Conservation (phyloP, 2,329 filamentous ascomycete species). For the Fusarium sp. region DNA sequence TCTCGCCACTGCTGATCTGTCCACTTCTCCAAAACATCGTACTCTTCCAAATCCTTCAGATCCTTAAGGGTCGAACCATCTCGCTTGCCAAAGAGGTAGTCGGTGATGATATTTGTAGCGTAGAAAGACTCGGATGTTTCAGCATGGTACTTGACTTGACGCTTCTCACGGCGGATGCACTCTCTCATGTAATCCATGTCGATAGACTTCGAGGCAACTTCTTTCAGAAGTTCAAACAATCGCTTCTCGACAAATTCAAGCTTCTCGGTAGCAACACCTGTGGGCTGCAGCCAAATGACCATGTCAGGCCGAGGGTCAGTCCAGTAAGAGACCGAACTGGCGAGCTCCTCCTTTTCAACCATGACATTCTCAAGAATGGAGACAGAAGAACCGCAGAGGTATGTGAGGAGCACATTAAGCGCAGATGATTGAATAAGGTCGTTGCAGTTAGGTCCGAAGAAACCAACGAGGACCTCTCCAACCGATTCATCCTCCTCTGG, state of each 20-base stretch:
- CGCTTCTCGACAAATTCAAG: slow-evolving; percentile 85
- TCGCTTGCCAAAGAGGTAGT: slow-evolving; percentile 88
- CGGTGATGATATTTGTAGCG: slow-evolving; percentile 85
- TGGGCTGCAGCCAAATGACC: slow-evolving; percentile 86
- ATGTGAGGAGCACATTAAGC: slow-evolving; percentile 81
- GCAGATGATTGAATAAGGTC: slow-evolving; percentile 75
- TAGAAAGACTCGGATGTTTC: slow-evolving; percentile 86
- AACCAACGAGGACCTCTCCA: slow-evolving; percentile 86
- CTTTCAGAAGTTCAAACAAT: slow-evolving; percentile 82
- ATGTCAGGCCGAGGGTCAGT: slow-evolving; percentile 83
- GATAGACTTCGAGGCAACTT: slow-evolving; percentile 80
- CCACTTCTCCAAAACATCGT: slow-evolving; percentile 80
- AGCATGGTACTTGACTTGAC: slow-evolving; percentile 83
- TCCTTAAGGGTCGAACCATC: slow-evolving; percentile 80
- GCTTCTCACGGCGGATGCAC: slow-evolving; percentile 82
- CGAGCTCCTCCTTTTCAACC: slow-evolving; percentile 92
- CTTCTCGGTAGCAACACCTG: slow-evolving; percentile 86
- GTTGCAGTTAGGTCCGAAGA: slow-evolving; percentile 85
- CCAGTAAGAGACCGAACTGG: slow-evolving; percentile 83
- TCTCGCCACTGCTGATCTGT: slow-evolving; percentile 82
- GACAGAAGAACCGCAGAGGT: slow-evolving; percentile 92
- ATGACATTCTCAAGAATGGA: slow-evolving; percentile 90
- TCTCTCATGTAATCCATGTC: slow-evolving; percentile 92
- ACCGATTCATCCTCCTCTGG: slow-evolving; percentile 96
- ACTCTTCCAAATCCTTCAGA: slow-evolving; percentile 65